These are phyloP conservation scores for Suillus subaureus DNA, from an alignment of 768 basidiomycete species.

Conservation along the genomic window DNA sequence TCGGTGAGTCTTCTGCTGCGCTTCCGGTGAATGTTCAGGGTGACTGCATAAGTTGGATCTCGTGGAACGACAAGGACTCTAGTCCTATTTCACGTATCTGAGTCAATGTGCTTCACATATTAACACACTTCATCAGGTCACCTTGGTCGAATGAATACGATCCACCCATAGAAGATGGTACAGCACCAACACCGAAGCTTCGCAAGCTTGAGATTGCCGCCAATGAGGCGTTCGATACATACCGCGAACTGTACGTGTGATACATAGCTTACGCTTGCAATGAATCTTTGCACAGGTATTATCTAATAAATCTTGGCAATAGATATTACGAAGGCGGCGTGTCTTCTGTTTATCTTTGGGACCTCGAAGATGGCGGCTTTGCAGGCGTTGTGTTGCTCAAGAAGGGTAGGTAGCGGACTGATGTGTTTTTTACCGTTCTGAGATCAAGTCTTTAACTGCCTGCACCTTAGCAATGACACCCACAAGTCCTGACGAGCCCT, in stretches of 20 bases:
- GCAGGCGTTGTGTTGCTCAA: constrained; percentile 96
- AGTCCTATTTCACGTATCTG: not conserved
- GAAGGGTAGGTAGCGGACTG: constrained; percentile 62
- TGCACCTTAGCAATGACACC: constrained; percentile 61
- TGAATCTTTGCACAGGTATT: constrained; percentile 5
- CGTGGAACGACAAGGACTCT: not conserved
- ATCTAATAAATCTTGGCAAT: constrained; percentile 8
- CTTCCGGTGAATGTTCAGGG: not conserved
- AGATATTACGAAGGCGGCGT: constrained; percentile 99
- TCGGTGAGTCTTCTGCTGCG: constrained; percentile 51
- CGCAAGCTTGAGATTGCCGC: constrained; percentile 91
- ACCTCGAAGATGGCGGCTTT: constrained; percentile 93
- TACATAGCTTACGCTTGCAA: not conserved
- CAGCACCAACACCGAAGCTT: constrained; percentile 79
- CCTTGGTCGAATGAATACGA: constrained; percentile 99
- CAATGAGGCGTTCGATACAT: constrained; percentile 97
- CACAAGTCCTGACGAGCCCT: constrained; percentile 56
- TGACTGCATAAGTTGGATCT: not conserved
- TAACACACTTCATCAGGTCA: constrained; percentile 57
- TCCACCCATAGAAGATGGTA: constrained; percentile 87
- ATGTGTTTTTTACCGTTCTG: constrained; percentile 4
- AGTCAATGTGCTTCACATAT: not conserved
- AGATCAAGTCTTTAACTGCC: constrained; percentile 7
- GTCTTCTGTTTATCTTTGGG: constrained; percentile 97
- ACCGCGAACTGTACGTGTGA: constrained; percentile 81